Evolutionary conservation across 2,329 filamentous ascomycete species (phyloP), one percentile per base, ranked within the genome.

Genomic region (Myriosclerotinia curreyana): DNA sequence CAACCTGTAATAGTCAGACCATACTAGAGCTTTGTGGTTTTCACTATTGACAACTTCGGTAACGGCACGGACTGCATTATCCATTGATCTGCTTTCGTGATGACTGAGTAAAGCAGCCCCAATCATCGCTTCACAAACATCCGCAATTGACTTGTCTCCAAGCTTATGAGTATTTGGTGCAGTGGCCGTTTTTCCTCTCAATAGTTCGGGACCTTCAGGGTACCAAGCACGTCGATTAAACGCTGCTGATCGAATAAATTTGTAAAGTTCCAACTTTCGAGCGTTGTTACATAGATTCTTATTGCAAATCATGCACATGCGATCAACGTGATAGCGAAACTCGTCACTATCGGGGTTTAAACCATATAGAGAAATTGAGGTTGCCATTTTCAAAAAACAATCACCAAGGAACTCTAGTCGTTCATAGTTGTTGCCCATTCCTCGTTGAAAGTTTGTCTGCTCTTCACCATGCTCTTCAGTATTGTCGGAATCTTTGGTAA

Each of bases 341-440:
- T 99, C 95, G 68, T 92, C 86, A 66, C 89, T 86, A 55, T 90
- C 84, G 0, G 92, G 91, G 25, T 90, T 86, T 36, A 86, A 82
- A 0, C 89, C 88, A 73, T 90, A 98, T 0, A 96, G 80, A 0
- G 92, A 87, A 61, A 99, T 92, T 0, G 93, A 94, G 0, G 94
- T 97, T 14, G 91, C 91, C 87, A 97, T 94, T 77, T 99, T 99
- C 65, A 99, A 81, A 72, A 97, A 96, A 42, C 89, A 90, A 74
- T 99, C 95, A 0, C 95, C 95, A 2, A 98, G 81, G 66, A 97
- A 96, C 72, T 99, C 95, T 0, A 98, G 82, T 15, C 95, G 85
- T 75, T 99, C 95, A 71, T 99, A 99, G 70, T 98, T 98, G 48
- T 88, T 88, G 1, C 92, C 92, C 92, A 96, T 96, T 3, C 92